A percentile compares a stretch with the other conserved stretches of the same genome.
Evolutionary conservation across 2,329 filamentous ascomycete genomes (phyloP).

Genomic region (Juglanconis sp.): DNA sequence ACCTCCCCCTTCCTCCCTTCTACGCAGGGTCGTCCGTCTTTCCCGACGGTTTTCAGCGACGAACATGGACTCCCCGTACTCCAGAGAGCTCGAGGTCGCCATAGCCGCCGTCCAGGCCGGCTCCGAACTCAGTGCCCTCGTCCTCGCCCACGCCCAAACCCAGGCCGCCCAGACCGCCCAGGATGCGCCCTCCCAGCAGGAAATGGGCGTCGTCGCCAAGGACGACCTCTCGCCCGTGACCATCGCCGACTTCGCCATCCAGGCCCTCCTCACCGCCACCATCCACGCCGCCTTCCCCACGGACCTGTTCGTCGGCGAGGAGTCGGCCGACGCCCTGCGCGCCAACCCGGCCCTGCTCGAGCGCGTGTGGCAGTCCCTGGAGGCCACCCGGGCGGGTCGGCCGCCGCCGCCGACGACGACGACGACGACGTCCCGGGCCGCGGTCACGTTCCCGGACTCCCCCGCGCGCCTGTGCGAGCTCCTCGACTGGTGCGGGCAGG

Average conservation of each 20-base stretch:
- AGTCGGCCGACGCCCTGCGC: constrained; percentile 47
- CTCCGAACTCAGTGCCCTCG: constrained; percentile 39
- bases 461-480: constrained; percentile 48
- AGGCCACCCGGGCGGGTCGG: not conserved
- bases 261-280: constrained; percentile 51
- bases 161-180: constrained; percentile 35
- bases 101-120: constrained; percentile 43
- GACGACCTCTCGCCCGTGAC: constrained; percentile 56
- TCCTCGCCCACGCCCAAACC: constrained; percentile 8
- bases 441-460: constrained; percentile 30
- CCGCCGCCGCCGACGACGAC: not conserved
- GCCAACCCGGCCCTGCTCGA: constrained; percentile 39
- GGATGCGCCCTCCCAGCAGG: constrained; percentile 35
- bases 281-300: constrained; percentile 48
- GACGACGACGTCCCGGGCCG: constrained; percentile 24
- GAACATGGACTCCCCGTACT: constrained; percentile 41
- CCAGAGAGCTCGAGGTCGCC: constrained; percentile 40
- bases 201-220: constrained; percentile 46
- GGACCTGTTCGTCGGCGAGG: constrained; percentile 54
- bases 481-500: constrained; percentile 49
- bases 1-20: too few relatives aligned
- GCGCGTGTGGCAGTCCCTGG: constrained; percentile 40
- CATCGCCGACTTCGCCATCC: constrained; percentile 57
- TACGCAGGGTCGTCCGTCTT: too few relatives aligned
- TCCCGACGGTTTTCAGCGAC: not conserved